Percentiles rank a stretch among this genome's conserved stretches.
These are phyloP conservation scores for Penicillium diatomitis DNA, from an alignment of 495 filamentous ascomycete species.

Conservation along the genomic window DNA sequence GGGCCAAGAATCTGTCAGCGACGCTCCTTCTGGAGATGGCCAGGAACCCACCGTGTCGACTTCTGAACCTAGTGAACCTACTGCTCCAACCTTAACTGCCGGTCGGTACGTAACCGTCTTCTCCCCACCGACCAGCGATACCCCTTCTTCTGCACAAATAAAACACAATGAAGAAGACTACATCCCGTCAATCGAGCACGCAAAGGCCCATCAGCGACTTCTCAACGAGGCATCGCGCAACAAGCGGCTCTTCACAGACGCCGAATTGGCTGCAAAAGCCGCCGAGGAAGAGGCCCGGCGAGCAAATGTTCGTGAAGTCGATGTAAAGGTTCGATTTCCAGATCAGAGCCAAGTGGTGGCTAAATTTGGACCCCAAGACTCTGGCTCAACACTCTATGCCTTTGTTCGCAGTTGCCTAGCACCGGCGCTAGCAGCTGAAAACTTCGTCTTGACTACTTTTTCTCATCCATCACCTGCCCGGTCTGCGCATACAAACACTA, in stretches of 20 bases:
- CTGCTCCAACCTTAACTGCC: slow-evolving; percentile 12
- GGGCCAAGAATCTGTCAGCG: too few species aligned
- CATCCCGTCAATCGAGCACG: slow-evolving; percentile 75
- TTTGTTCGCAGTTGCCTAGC: slow-evolving; percentile 47
- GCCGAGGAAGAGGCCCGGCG: slow-evolving; percentile 48
- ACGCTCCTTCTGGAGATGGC: not conserved
- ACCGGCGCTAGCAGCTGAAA: slow-evolving; percentile 25
- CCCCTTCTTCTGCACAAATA: slow-evolving; percentile 62
- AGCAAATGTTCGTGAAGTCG: slow-evolving; percentile 55
- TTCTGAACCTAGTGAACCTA: slow-evolving; percentile 3
- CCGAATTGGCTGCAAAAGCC: slow-evolving; percentile 40
- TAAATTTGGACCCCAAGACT: slow-evolving; percentile 53
- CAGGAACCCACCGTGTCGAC: slow-evolving; percentile 16
- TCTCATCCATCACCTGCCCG: slow-evolving; percentile 7
- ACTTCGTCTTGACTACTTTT: slow-evolving; percentile 43
- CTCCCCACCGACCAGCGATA: slow-evolving; percentile 58
- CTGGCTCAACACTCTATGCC: slow-evolving; percentile 54
- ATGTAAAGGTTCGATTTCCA: slow-evolving; percentile 78
- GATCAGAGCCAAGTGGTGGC: slow-evolving; percentile 66
- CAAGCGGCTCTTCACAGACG: slow-evolving; percentile 47
- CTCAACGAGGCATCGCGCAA: slow-evolving; percentile 56
- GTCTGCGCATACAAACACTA: slow-evolving; percentile 20
- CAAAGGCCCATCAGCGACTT: slow-evolving; percentile 67
- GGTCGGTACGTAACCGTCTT: slow-evolving; percentile 59
- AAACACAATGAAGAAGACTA: slow-evolving; percentile 65